Conservation (phyloP, 176 grass and related monocot genomes). For the Ensete ventricosum region DNA sequence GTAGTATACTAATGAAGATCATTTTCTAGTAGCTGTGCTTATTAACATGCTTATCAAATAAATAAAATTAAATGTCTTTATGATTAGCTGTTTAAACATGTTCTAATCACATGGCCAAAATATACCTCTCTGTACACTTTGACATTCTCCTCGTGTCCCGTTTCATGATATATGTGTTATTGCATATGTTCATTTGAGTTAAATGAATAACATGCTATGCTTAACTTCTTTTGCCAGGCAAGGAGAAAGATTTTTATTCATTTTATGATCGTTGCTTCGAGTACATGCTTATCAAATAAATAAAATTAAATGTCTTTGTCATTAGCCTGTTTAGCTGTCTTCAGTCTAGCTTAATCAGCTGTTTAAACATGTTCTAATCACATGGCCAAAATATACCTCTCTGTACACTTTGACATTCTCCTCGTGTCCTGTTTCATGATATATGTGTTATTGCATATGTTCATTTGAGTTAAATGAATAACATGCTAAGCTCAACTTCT, state of each 20-base stretch:
- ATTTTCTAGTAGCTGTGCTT: not conserved
- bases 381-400: not conserved
- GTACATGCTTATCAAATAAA: constrained; percentile 18
- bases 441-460: not conserved
- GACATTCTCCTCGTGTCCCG: not conserved
- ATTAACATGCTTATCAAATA: not conserved
- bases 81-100: not conserved
- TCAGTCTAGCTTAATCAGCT: not conserved
- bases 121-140: not conserved
- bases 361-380: not conserved
- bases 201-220: not conserved
- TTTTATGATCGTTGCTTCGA: constrained; percentile 93
- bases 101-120: not conserved
- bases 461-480: not conserved
- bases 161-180: not conserved
- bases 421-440: not conserved
- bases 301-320: not conserved
- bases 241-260: constrained; percentile 92
- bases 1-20: not conserved
- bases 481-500: constrained; percentile 8
- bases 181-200: not conserved
- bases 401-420: not conserved
- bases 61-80: not conserved
- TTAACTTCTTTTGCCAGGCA: constrained; percentile 51
- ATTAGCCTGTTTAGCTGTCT: too few species aligned